Evolutionary conservation across 2,329 filamentous ascomycete genomes (phyloP).

Genomic region (Gnomoniopsis smithogilvyi): DNA sequence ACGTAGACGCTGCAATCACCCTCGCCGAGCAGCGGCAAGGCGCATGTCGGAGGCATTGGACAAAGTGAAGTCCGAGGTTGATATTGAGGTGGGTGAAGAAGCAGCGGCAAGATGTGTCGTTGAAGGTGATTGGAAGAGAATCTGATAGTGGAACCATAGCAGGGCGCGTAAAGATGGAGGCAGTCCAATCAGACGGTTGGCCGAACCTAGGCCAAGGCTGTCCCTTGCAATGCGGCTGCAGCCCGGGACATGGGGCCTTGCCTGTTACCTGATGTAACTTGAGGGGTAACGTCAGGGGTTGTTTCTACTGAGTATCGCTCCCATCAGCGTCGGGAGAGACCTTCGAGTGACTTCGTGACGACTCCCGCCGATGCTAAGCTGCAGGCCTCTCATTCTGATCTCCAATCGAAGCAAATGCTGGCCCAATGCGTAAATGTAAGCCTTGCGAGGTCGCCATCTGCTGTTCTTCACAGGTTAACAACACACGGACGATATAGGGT

Average conservation of each 20-base stretch:
- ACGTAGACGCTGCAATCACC: not conserved
- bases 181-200: constrained; percentile 12
- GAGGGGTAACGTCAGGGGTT: constrained; percentile 9
- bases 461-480: not conserved
- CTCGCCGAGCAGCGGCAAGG: constrained; percentile 15
- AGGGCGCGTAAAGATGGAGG: constrained; percentile 17
- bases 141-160: constrained; percentile 12
- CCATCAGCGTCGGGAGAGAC: not conserved
- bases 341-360: not conserved
- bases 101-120: constrained; percentile 7
- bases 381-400: not conserved
- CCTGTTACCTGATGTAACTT: constrained; percentile 4
- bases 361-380: not conserved
- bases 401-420: too few relatives aligned
- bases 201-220: constrained; percentile 2
- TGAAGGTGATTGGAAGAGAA: constrained; percentile 16
- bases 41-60: constrained; percentile 9
- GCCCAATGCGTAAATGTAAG: too few relatives aligned
- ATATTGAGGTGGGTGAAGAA: constrained; percentile 9
- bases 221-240: constrained; percentile 12
- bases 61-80: constrained; percentile 1
- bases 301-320: not conserved
- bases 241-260: constrained; percentile 8
- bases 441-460: not conserved
- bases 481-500: not conserved